Evolutionary conservation across 2,329 filamentous ascomycete species (phyloP), one percentile per base, ranked within the genome.

Genomic region (Fusarium aywerte): DNA sequence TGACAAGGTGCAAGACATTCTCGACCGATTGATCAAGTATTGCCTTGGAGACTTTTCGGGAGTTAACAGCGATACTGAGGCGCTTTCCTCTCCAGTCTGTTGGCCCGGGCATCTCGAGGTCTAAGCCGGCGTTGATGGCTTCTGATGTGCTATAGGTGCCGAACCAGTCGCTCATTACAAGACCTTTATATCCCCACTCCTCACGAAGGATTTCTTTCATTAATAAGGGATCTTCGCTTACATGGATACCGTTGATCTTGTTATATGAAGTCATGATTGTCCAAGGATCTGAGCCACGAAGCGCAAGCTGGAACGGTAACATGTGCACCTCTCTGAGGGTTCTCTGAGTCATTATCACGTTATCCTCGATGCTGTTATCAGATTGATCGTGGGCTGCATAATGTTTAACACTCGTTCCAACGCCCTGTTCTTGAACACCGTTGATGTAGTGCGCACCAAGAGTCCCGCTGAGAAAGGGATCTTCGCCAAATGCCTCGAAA

Each of bases 351-450:
- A 69, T 69, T 0, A 63, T 40, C 5, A 69, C 60, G 7, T 65
- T 67, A 13, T 73, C 70, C 12, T 73, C 69, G 7, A 75, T 67
- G 11, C 72, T 65, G 27, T 71, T 68, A 7, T 65, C 71, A 2
- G 75, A 75, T 48, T 74, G 73, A 33, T 81, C 80, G 57, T 81
- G 80, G 36, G 78, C 79, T 1, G 78, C 76, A 64, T 79, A 81
- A 47, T 81, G 80, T 67, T 81, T 82, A 35, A 81, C 78, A 2
- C 77, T 80, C 1, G 78, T 78, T 18, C 75, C 75, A 15, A 81
- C 75, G 1, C 79, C 78, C 11, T 73, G 75, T 3, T 76, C 75
- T 56, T 81, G 78, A 5, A 81, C 76, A 4, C 79, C 79, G 27
- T 75, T 77, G 35, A 81, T 69, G 4, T 71, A 72, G 6, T 56